These are phyloP conservation scores for Cercospora sp. DNA, from an alignment of 2,329 filamentous ascomycete genomes.

Conservation along the genomic window DNA sequence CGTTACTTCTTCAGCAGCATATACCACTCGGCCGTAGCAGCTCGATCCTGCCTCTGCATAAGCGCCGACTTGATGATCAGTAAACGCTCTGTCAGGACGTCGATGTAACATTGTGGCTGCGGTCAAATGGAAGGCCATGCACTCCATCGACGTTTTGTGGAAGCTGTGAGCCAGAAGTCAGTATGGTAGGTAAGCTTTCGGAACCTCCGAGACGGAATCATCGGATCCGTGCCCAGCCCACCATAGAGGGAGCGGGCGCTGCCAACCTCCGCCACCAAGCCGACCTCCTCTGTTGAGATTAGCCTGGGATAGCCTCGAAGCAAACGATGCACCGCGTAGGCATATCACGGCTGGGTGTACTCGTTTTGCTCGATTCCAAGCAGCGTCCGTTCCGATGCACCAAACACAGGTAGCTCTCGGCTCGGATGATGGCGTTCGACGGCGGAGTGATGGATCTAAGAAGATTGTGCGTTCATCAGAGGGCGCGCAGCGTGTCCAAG, in stretches of 20 bases:
- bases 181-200: background rate
- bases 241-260: background rate
- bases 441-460: background rate
- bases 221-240: slow-evolving; percentile 9
- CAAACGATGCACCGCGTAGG: background rate
- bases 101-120: background rate
- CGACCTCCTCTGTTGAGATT: slow-evolving; percentile 1
- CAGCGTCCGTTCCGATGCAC: background rate
- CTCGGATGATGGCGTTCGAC: background rate
- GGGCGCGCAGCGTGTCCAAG: too few species aligned
- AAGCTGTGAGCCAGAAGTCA: background rate
- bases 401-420: background rate
- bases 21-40: background rate
- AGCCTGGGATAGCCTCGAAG: background rate
- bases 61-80: background rate
- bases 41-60: background rate
- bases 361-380: background rate
- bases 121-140: background rate
- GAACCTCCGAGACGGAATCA: background rate
- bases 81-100: background rate
- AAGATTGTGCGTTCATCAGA: background rate
- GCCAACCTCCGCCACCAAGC: slow-evolving; percentile 6
- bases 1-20: background rate
- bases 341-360: background rate
- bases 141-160: background rate